Base-by-base conservation (phyloP, 805 yeast genomes). In the Candida quercuum region DNA sequence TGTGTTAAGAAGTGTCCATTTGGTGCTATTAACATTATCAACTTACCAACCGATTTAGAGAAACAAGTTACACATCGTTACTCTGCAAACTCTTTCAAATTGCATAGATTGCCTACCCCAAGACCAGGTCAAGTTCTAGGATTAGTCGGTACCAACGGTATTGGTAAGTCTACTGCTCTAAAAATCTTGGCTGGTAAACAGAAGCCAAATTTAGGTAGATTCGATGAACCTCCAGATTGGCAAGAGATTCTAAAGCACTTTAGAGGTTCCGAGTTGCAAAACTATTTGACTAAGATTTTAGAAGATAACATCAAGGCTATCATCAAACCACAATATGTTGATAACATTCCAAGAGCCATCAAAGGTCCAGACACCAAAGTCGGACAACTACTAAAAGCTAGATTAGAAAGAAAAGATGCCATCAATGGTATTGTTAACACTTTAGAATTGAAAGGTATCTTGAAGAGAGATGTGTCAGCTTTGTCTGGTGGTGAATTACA, bases 111-210 rank as follows among this genome's bases (percentile, higher is more conserved):
- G 56, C 99, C 99, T 19, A 89, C 95, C 40, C 99, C 99, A 46
- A 85, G 99, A 67, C 98, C 99, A 3, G 98, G 98, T 43, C 99
- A 93, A 68, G 99, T 93, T 22, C 72, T 93, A 48, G 99, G 99
- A 51, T 76, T 93, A 50, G 99, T 93, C 36, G 99, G 99, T 56
- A 86, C 97, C 43, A 93, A 93, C 71, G 99, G 99, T 88, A 93
- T 93, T 58, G 99, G 99, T 56, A 93, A 93, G 62, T 85, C 95
- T 11, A 93, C 99, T 15, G 99, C 99, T 8, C 74, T 93, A 60
- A 93, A 93, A 68, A 89, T 93, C 57, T 75, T 93, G 51, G 95
- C 97, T 14, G 99, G 98, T 58, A 93, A 91, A 65, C 95, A 89
- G 64, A 93, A 88, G 65, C 99, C 99, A 51, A 93, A 93, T 60